phyloP scores from a whole-genome alignment of 352 stramenopile species.

The Phytophthora tubulina region DNA sequence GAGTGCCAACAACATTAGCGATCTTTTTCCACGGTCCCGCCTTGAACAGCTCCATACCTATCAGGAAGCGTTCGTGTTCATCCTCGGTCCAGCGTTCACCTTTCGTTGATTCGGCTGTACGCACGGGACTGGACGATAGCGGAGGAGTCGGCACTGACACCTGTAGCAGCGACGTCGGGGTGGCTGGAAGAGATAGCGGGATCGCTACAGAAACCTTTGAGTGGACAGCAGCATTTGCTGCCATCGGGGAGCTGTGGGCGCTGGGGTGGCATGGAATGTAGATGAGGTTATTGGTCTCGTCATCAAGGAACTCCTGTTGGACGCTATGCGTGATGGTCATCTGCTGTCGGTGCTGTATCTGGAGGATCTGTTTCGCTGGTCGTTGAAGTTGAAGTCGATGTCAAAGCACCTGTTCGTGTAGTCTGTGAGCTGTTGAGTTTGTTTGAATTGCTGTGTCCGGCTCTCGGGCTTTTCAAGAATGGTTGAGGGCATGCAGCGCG shows the following conservation, averaged over 20 bases:
- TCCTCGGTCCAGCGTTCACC: conserved; percentile 53
- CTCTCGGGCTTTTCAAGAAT: conserved; percentile 28
- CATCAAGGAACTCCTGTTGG: conserved; percentile 47
- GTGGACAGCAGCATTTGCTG: conserved; percentile 1
- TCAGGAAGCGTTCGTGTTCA: conserved; percentile 61
- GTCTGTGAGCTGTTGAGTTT: conserved; percentile 7
- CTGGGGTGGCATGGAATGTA: conserved; percentile 36
- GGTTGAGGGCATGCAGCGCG: conserved; percentile 7
- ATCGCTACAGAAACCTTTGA: background rate
- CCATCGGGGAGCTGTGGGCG: conserved; percentile 3
- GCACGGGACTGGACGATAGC: background rate
- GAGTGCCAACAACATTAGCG: conserved; percentile 52
- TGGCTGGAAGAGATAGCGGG: background rate
- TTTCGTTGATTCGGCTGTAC: conserved; percentile 32
- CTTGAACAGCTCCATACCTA: conserved; percentile 58
- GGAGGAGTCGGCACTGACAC: background rate
- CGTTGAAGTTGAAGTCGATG: conserved; percentile 14
- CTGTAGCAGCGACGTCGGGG: background rate
- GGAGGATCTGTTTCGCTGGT: conserved; percentile 4
- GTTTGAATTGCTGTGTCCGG: conserved; percentile 6
- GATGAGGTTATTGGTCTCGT: conserved; percentile 47
- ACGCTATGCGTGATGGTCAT: conserved; percentile 56
- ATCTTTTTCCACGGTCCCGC: conserved; percentile 60
- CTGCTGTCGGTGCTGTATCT: conserved; percentile 9
- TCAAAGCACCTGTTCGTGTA: background rate